Base-by-base conservation (phyloP, 148 eudicot species). In the Amaranthus palmeri region DNA sequence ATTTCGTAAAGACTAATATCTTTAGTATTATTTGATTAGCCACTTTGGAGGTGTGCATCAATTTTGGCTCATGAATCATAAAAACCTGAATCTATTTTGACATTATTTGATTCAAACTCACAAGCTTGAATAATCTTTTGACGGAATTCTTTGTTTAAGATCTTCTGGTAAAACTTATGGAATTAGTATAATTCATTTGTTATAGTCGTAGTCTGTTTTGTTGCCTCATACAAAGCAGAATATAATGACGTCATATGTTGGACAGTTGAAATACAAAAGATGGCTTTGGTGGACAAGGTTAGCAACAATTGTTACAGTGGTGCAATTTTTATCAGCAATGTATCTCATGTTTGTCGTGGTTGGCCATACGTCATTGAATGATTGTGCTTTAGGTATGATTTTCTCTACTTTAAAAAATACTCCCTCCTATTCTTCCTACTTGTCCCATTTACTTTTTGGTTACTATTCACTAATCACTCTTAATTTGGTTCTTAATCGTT, bases 211-310 rank as follows among this genome's bases (percentile, higher is more conserved):
- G 36, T 14, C 15, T 67, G 55, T 7, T 72, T 55, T 42, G 56
- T 52, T 67, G 25, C 18, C 17, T 17, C 68, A 51, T 44, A 8
- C 40, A 1, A 54, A 41, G 15, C 18, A 51, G 50, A 45, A 44
- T 58, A 64, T 7, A n/a, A 63, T 69, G 8, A 4, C 11, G 18
- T 75, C n/a, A 54, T 65, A 47, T 58, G 53, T 63, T 74, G 69
- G 43, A 75, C 92, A 88, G 89, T 74, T 81, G 59, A 78, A 84
- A 63, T 88, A 86, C 76, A 79, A 78, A 51, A 84, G 80, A 46
- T 88, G 92, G 92, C 81, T 84, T 74, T 78, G 73, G 79, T 86
- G 92, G 92, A 83, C 92, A 49, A 84, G 92, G 14, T 71, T 83
- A 54, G 81, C 85, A 72, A 71, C 78, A 56, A 25, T 80, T 59